phyloP scores from a whole-genome alignment of 2,329 filamentous ascomycete genomes.

The Didymella pomorum region DNA sequence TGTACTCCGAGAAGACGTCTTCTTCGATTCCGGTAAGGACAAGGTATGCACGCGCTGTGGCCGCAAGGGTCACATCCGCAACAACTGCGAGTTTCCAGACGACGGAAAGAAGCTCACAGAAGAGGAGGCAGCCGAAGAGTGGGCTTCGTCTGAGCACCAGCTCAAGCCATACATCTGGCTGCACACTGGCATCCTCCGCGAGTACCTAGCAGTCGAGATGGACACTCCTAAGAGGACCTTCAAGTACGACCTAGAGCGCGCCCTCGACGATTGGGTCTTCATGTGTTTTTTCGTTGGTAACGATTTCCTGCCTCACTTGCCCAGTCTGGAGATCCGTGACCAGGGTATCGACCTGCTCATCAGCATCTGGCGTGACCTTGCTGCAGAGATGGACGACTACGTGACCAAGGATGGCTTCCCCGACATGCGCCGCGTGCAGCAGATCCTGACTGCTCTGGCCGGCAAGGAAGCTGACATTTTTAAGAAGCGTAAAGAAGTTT shows the following conservation, averaged over 20 bases:
- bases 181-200: conserved; percentile 87
- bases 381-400: conserved; percentile 92
- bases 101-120: conserved; percentile 75
- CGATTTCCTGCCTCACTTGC: conserved; percentile 95
- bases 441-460: conserved; percentile 86
- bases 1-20: conserved; percentile 95
- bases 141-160: conserved; percentile 49
- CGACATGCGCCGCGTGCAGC: conserved; percentile 83
- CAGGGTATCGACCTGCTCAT: conserved; percentile 96
- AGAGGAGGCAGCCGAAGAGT: conserved; percentile 70
- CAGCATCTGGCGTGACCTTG: conserved; percentile 94
- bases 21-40: conserved; percentile 84
- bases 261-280: conserved; percentile 97
- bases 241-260: conserved; percentile 90
- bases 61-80: conserved; percentile 88
- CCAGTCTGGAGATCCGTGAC: conserved; percentile 96
- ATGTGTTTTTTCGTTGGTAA: conserved; percentile 99
- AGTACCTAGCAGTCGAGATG: conserved; percentile 92
- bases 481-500: conserved; percentile 81
- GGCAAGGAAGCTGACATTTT: conserved; percentile 96
- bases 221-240: conserved; percentile 84
- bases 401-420: conserved; percentile 95
- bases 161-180: conserved; percentile 98
- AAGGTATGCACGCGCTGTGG: conserved; percentile 90
- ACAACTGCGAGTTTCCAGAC: conserved; percentile 68